Evolutionary conservation across 139 green algal genomes (phyloP), one percentile per base, ranked within the genome.

Genomic region (Auxenochlorella pyrenoidosa): DNA sequence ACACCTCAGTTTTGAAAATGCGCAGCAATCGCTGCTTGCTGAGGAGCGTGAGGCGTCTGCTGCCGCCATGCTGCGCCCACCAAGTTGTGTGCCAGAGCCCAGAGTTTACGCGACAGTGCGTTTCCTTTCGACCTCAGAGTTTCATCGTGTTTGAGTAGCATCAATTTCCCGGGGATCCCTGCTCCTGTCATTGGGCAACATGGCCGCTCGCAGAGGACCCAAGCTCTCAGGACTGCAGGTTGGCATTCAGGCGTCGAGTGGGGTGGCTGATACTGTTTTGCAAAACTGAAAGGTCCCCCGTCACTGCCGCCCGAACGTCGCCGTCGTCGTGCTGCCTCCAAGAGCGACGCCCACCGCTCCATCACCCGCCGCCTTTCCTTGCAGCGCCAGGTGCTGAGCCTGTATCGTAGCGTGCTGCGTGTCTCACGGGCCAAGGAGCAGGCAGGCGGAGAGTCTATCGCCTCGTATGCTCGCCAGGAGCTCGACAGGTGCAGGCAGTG

Each of bases 311-410:
- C 66, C 30, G n/a, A n/a, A 18, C 68, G 19, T 41, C 30, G 26
- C 75, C 75, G n/a, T 47, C 44, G 10, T 43, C 21, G 73, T 38
- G n/a, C n/a, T 38, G 70, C 36, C 36, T 1, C 70, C 51, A 13
- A 2, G 10, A 63, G 54, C 54, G 3, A 13, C 12, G 54, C 10
- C 18, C 78, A 34, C n/a, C 32, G 51, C 60, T 60, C 3, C 79
- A 40, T 58, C 38, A 32, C 40, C 40, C 15, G 1, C 28, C 36
- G 24, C 63, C 21, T 36, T 15, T 1, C 40, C 0, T 30, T 86
- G 83, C 88, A 91, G 88, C 88, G 75, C 1, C 83, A 91, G 40
- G 88, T 68, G 44, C 75, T 91, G 63, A 75, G 43, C n/a, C 65
- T 91, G 44, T 91, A 91, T 47, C 72, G 88, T 32, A 72, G 28